phyloP scores from a whole-genome alignment of 768 basidiomycete genomes.

The Gloeopeniophorella convolvens region DNA sequence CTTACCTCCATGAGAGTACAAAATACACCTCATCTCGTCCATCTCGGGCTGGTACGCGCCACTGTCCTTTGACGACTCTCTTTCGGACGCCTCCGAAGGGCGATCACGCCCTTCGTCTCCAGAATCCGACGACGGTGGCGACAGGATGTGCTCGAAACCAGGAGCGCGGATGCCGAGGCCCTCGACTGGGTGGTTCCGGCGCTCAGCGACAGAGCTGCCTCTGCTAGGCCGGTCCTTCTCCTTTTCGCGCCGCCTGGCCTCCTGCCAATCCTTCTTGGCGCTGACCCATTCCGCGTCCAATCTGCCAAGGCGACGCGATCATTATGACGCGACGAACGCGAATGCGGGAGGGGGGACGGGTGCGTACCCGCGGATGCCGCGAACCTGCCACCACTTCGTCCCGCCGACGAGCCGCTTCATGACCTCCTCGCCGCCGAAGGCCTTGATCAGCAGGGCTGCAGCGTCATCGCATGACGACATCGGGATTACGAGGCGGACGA shows the following conservation, averaged over 20 bases:
- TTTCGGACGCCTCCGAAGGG: slow-evolving; percentile 19
- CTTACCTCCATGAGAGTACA: slow-evolving; percentile 74
- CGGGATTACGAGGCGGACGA: slow-evolving; percentile 66
- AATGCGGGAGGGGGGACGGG: slow-evolving; percentile 15
- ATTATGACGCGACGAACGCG: background rate
- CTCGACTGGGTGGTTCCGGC: background rate
- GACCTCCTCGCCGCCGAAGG: slow-evolving; percentile 77
- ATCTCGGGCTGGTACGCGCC: slow-evolving; percentile 55
- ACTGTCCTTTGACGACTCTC: slow-evolving; percentile 27
- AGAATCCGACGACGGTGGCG: slow-evolving; percentile 1
- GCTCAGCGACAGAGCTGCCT: background rate
- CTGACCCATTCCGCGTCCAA: slow-evolving; percentile 86
- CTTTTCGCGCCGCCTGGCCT: slow-evolving; percentile 53
- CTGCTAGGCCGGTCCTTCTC: too few species aligned
- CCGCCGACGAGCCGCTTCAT: slow-evolving; percentile 74
- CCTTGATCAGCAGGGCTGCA: slow-evolving; percentile 63
- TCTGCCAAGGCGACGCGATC: slow-evolving; percentile 33
- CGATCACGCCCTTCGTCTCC: slow-evolving; percentile 15
- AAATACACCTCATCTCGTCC: slow-evolving; percentile 80
- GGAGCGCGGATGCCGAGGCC: background rate
- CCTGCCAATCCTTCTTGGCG: slow-evolving; percentile 76
- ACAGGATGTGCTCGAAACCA: background rate
- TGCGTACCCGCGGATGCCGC: slow-evolving; percentile 69
- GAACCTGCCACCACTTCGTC: slow-evolving; percentile 96
- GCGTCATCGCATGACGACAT: slow-evolving; percentile 71